phyloP scores from a whole-genome alignment of 2,329 filamentous ascomycete species.

The Rhynchosporium agropyri region DNA sequence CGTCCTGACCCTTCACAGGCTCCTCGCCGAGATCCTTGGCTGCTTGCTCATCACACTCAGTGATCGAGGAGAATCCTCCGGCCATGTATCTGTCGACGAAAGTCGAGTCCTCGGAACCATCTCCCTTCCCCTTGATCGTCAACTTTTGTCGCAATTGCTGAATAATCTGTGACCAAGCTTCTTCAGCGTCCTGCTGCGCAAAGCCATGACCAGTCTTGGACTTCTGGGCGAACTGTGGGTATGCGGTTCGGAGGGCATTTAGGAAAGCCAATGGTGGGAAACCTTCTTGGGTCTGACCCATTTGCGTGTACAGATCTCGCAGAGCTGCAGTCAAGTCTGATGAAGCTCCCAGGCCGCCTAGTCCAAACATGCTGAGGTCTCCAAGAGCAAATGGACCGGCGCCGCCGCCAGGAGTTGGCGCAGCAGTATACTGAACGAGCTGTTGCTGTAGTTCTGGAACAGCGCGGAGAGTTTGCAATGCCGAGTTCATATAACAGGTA shows the following conservation, averaged over 20 bases:
- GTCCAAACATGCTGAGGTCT: constrained; percentile 50
- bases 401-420: constrained; percentile 33
- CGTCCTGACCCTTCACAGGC: constrained; percentile 66
- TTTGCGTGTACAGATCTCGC: constrained; percentile 81
- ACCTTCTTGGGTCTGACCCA: constrained; percentile 87
- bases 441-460: constrained; percentile 90
- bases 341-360: constrained; percentile 50
- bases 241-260: constrained; percentile 73
- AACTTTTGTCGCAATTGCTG: constrained; percentile 80
- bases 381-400: constrained; percentile 41
- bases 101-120: constrained; percentile 61
- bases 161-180: constrained; percentile 96
- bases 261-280: constrained; percentile 84
- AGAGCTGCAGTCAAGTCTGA: constrained; percentile 77
- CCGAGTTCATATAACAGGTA: constrained; percentile 98
- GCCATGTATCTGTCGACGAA: constrained; percentile 92
- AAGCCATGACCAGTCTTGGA: constrained; percentile 81
- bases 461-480: constrained; percentile 83
- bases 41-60: constrained; percentile 81
- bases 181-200: constrained; percentile 98
- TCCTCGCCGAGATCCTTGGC: constrained; percentile 77
- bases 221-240: constrained; percentile 91
- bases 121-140: constrained; percentile 59
- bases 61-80: constrained; percentile 75
- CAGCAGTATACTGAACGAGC: constrained; percentile 63